A percentile compares a stretch with the other conserved stretches of the same genome.
These are phyloP conservation scores for Pichia rugopelliculosa DNA, from an alignment of 805 yeast genomes.

Conservation along the genomic window DNA sequence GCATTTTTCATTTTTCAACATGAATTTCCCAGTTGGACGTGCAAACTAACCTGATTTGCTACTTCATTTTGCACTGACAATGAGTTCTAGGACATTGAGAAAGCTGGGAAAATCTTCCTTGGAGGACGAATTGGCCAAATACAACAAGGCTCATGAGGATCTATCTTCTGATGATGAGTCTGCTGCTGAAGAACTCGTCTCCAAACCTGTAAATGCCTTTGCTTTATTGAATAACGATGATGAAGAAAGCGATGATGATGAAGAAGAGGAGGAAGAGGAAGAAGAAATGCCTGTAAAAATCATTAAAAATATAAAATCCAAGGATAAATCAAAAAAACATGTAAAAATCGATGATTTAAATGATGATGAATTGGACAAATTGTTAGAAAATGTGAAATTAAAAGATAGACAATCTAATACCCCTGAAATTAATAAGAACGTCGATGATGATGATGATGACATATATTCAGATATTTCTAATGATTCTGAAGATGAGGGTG, in stretches of 20 bases:
- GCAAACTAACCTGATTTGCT: no score
- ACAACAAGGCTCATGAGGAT: constrained; percentile 1
- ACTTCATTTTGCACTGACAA: constrained; percentile 12
- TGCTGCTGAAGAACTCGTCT: constrained; percentile 12
- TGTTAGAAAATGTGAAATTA: constrained; percentile 36
- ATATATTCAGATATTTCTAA: background rate
- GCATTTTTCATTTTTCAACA: background rate
- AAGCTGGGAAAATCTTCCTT: constrained; percentile 31
- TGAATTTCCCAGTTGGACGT: no score
- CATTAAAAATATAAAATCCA: background rate
- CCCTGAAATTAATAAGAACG: constrained; percentile 9
- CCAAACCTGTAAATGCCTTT: constrained; percentile 31
- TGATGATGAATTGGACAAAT: constrained; percentile 44
- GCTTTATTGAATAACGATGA: constrained; percentile 32
- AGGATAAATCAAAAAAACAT: background rate
- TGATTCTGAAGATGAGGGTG: constrained; percentile 29
- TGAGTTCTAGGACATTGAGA: constrained; percentile 47
- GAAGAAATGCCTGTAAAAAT: background rate
- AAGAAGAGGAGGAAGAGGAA: constrained; percentile 1
- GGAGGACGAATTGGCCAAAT: constrained; percentile 21
- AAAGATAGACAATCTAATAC: constrained; percentile 12
- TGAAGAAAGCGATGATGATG: constrained; percentile 16
- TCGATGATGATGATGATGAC: constrained; percentile 27
- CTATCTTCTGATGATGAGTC: constrained; percentile 2
- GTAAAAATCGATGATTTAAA: constrained; percentile 7